phyloP scores from a whole-genome alignment of 2,329 filamentous ascomycete genomes.

The Setomelanomma holmii region DNA sequence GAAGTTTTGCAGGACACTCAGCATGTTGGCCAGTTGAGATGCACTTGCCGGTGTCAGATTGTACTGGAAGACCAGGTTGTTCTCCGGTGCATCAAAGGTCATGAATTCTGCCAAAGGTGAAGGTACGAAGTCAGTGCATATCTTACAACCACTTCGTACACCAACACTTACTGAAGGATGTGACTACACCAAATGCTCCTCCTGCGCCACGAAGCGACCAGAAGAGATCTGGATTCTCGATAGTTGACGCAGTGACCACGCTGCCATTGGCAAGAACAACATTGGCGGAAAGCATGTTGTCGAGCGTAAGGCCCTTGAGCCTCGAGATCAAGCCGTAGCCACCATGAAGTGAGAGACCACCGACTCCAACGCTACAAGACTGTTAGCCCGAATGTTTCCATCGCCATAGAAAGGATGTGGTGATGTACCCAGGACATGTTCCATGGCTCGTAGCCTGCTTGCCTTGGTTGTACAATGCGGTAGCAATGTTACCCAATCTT shows the following conservation, averaged over 20 bases:
- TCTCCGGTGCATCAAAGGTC: constrained; percentile 33
- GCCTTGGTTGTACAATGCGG: constrained; percentile 35
- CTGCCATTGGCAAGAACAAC: constrained; percentile 46
- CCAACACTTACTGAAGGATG: too few relatives aligned
- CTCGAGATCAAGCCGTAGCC: constrained; percentile 38
- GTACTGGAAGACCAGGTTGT: constrained; percentile 35
- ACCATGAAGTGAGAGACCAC: constrained; percentile 34
- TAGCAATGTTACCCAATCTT: constrained; percentile 48
- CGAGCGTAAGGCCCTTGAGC: constrained; percentile 32
- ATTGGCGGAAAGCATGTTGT: constrained; percentile 30
- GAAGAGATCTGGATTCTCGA: constrained; percentile 49
- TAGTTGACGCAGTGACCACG: constrained; percentile 43
- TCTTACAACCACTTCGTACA: too few relatives aligned
- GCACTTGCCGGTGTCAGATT: constrained; percentile 20
- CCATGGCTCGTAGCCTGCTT: constrained; percentile 56
- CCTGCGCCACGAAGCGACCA: constrained; percentile 51
- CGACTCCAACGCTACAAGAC: constrained; percentile 32
- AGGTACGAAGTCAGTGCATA: too few relatives aligned
- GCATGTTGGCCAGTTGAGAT: constrained; percentile 18
- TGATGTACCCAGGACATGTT: constrained; percentile 58
- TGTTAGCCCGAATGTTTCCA: background rate
- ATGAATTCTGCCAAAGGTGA: too few relatives aligned
- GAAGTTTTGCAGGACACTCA: constrained; percentile 33
- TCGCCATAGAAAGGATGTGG: background rate
- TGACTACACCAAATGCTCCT: constrained; percentile 50